Percentiles rank a stretch among this genome's conserved stretches.
phyloP scores from a whole-genome alignment of 2,329 filamentous ascomycete species.

The Botryotinia narcissicola region DNA sequence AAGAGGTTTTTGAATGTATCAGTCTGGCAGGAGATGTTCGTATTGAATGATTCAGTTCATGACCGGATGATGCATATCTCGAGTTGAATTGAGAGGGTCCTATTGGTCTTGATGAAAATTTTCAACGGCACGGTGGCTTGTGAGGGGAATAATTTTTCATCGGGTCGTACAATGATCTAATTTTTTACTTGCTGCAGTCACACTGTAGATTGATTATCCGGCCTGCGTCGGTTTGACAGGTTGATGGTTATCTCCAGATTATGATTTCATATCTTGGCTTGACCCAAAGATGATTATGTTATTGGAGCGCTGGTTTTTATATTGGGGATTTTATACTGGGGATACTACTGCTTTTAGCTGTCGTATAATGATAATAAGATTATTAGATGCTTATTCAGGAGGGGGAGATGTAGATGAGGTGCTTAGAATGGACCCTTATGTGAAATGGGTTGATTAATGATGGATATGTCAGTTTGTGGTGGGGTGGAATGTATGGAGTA shows the following conservation, averaged over 20 bases:
- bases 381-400: not conserved
- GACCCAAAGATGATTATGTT: not conserved
- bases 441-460: not conserved
- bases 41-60: not conserved
- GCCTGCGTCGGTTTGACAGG: not conserved
- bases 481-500: not conserved
- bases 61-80: not conserved
- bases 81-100: not conserved
- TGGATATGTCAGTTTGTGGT: not conserved
- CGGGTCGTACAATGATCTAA: not conserved
- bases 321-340: not conserved
- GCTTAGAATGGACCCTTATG: not conserved
- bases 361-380: not conserved
- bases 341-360: not conserved
- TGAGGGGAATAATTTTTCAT: constrained; percentile 9
- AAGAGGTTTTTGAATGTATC: not conserved
- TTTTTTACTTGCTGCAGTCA: not conserved
- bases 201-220: not conserved
- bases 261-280: not conserved
- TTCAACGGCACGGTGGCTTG: not conserved
- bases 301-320: not conserved
- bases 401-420: not conserved
- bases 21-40: not conserved
- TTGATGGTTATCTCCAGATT: not conserved
- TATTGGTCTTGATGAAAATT: constrained; percentile 6